Evolutionary conservation across 306 rosid species (phyloP), one percentile per base, ranked within the genome.

Genomic region (Cucurbita argyrosperma): DNA sequence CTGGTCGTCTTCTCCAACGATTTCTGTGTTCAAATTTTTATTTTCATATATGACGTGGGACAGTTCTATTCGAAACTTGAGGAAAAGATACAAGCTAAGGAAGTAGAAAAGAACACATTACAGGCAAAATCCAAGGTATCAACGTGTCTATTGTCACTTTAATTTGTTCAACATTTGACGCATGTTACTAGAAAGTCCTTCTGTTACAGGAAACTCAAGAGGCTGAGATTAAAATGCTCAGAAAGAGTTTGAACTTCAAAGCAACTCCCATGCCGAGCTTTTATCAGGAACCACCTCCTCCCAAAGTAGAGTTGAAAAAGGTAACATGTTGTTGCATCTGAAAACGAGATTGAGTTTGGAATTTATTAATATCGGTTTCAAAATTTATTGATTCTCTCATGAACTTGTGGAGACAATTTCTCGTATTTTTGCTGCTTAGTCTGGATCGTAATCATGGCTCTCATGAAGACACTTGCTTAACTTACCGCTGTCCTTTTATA

Each of bases 21-120:
- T 40, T 3, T 69, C 59, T 62, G 7, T 30, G 7, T 45, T 51
- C 21, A 45, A 43, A 68, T 79, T 54, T n/a, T 54, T 62, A 1
- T 15, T 63, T 8, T 10, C n/a, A 18, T 85, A 51, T 71, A 45
- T 80, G 75, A 77, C 88, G 54, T 73, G 78, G 80, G 80, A 75
- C 91, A 95, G 99, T 95, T 91, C 83, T 95, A 95, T 79, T 54
- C 96, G 68, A 90, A 95, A 81, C 96, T 95, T 7, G 99, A 91
- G 87, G 99, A 95, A 82, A 95, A 88, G 88, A 89, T 86, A 86
- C 96, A 91, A 65, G 99, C 96, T 19, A 95, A 89, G 88, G 97
- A 95, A 83, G 84, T 75, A 65, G 99, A 95, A 83, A 83, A 90
- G 87, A 95, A 76, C 81, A 83, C 83, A 79, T 59, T 91, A 77